Conservation (phyloP, 305 asterid species). For the Stenogyne calaminthoides region DNA sequence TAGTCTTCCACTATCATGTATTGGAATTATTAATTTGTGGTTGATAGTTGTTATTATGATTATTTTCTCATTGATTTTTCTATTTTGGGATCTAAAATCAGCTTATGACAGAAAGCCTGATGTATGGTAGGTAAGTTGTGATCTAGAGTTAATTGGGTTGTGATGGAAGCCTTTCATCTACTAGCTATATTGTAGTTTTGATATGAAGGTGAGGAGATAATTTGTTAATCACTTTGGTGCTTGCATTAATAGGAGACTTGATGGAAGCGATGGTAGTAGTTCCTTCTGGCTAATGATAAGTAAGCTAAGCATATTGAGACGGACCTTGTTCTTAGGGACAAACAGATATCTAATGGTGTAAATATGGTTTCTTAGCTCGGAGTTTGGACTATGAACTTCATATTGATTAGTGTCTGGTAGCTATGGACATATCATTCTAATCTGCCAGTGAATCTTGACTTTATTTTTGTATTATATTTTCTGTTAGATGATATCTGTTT, state of each 20-base stretch:
- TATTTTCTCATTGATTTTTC: not conserved
- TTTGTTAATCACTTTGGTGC: not conserved
- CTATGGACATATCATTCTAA: constrained; percentile 13
- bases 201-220: not conserved
- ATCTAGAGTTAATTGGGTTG: not conserved
- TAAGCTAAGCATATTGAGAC: not conserved
- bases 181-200: not conserved
- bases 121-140: constrained; percentile 10
- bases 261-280: not conserved
- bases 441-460: not conserved
- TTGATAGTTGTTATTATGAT: not conserved
- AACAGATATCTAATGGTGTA: not conserved
- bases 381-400: not conserved
- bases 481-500: not conserved
- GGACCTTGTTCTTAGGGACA: not conserved
- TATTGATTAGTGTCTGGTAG: constrained; percentile 8
- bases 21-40: not conserved
- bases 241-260: not conserved
- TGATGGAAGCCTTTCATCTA: constrained; percentile 2
- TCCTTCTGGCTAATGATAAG: not conserved
- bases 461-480: not conserved
- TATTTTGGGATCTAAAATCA: not conserved
- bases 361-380: not conserved
- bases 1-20: not conserved
- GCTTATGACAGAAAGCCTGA: not conserved